phyloP scores from a whole-genome alignment of 768 basidiomycete species.

The Termitomyces heimii region DNA sequence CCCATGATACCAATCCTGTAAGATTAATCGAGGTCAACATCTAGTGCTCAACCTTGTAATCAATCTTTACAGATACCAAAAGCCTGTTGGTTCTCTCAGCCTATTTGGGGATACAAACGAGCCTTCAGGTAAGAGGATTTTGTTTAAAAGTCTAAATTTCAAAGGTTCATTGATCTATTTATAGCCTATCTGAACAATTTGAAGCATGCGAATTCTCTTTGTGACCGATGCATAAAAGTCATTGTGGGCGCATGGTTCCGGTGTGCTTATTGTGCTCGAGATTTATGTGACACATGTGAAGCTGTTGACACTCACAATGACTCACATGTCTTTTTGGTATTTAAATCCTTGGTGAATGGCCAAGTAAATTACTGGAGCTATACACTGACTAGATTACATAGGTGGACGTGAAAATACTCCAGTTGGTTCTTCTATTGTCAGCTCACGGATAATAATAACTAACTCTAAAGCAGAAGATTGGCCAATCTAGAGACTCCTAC shows the following conservation, averaged over 20 bases:
- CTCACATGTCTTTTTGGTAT: conserved; percentile 80
- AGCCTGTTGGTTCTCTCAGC: conserved; percentile 51
- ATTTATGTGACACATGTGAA: conserved; percentile 85
- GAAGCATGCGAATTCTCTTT: conserved; percentile 63
- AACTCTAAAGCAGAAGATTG: conserved; percentile 32
- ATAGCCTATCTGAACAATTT: conserved; percentile 61
- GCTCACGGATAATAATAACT: neutral
- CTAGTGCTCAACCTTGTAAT: conserved; percentile 4
- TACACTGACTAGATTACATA: conserved; percentile 19
- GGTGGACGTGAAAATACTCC: conserved; percentile 72
- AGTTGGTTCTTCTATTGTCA: conserved; percentile 31
- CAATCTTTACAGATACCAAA: conserved; percentile 45
- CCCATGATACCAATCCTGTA: conserved; percentile 70
- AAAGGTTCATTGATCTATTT: neutral
- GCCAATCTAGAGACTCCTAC: conserved; percentile 52
- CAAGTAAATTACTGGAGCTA: neutral
- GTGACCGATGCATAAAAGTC: conserved; percentile 79
- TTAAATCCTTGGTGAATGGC: conserved; percentile 69
- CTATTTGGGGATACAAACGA: conserved; percentile 31
- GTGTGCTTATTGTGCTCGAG: conserved; percentile 83
- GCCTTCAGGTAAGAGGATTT: conserved; percentile 47
- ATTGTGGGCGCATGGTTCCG: conserved; percentile 90
- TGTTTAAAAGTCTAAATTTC: neutral
- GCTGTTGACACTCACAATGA: conserved; percentile 75
- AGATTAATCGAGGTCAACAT: conserved; percentile 16